Conservation (phyloP, 305 asterid species). For the Solanum hybrid region DNA sequence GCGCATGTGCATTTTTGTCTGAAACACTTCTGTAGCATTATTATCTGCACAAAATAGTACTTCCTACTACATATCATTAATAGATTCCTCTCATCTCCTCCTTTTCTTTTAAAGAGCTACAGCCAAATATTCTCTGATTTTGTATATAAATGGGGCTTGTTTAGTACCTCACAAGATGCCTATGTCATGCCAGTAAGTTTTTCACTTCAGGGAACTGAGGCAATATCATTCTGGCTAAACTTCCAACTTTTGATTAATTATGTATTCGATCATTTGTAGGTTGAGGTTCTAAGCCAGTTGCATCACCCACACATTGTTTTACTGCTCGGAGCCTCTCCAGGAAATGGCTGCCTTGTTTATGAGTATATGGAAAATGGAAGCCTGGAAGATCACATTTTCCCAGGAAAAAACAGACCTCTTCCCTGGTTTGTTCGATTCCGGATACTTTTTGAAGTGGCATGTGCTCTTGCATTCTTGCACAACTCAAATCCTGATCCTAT, state of each 20-base stretch:
- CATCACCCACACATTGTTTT: conserved; percentile 72
- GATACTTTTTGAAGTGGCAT: conserved; percentile 73
- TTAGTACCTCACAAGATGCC: background rate
- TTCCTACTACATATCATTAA: background rate
- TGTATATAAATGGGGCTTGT: background rate
- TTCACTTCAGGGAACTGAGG: background rate
- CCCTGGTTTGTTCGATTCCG: conserved; percentile 74
- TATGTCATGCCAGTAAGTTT: background rate
- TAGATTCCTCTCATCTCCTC: background rate
- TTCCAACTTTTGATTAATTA: background rate
- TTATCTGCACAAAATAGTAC: background rate
- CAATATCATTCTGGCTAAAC: background rate
- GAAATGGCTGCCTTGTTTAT: conserved; percentile 63
- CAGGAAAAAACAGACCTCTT: conserved; percentile 37
- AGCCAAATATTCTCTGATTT: background rate
- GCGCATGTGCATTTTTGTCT: background rate
- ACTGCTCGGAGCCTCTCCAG: conserved; percentile 89
- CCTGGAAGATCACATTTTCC: conserved; percentile 55
- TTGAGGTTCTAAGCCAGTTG: conserved; percentile 74
- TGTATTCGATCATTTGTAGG: conserved; percentile 28
- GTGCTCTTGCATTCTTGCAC: conserved; percentile 86
- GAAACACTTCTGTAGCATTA: background rate
- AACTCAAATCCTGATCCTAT: conserved; percentile 69
- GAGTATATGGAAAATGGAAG: conserved; percentile 88
- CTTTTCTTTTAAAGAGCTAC: background rate